phyloP scores from a whole-genome alignment of 768 basidiomycete species.

The Gymnopilus junonius region DNA sequence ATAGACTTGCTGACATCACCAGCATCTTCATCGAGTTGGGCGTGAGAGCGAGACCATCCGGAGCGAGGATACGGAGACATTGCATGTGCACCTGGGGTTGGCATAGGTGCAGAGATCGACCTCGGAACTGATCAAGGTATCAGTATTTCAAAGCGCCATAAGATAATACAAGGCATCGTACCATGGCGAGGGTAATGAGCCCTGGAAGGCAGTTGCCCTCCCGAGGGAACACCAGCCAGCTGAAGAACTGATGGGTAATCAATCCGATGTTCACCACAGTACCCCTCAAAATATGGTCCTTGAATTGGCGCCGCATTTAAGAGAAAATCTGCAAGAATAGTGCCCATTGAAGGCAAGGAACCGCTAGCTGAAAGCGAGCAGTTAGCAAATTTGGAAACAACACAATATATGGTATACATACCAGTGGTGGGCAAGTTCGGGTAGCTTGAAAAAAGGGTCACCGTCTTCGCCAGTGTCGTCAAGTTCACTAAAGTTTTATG shows the following conservation, averaged over 20 bases:
- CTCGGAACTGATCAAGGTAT: background rate
- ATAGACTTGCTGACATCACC: too few species aligned
- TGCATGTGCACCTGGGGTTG: background rate
- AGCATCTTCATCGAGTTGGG: too few species aligned
- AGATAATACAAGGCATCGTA: background rate
- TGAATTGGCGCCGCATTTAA: background rate
- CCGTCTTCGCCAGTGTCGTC: background rate
- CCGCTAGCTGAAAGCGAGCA: background rate
- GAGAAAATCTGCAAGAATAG: background rate
- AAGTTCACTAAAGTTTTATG: background rate
- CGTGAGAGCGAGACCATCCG: too few species aligned
- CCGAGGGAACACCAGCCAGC: background rate
- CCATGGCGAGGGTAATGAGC: background rate
- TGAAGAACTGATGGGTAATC: background rate
- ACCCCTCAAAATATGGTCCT: conserved; percentile 9
- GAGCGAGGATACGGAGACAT: too few species aligned
- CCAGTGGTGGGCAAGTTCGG: background rate
- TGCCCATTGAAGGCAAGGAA: background rate
- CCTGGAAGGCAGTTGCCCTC: background rate
- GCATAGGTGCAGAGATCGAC: background rate
- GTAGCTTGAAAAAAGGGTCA: background rate
- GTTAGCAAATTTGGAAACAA: background rate
- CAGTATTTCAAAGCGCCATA: background rate
- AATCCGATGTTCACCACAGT: conserved; percentile 7
- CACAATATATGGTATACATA: background rate